These are phyloP conservation scores for Colletotrichum lindemuthianum DNA, from an alignment of 2,329 filamentous ascomycete species.

Conservation along the genomic window DNA sequence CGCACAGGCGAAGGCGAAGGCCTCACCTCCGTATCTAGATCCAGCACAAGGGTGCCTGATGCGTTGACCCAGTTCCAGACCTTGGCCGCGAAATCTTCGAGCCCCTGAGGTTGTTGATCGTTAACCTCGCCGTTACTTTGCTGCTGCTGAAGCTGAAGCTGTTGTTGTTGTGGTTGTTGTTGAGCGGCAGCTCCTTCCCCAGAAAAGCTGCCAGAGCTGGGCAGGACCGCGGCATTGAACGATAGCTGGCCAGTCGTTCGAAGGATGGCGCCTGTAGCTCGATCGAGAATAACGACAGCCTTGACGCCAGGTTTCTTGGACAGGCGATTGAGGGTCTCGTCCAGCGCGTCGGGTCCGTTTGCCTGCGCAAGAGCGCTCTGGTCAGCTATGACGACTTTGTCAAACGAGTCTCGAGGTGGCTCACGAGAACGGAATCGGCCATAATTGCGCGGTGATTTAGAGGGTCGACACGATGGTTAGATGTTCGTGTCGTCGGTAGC, in stretches of 20 bases:
- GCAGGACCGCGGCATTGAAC: slow-evolving; percentile 46
- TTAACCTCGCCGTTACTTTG: slow-evolving; percentile 53
- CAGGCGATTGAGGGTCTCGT: slow-evolving; percentile 73
- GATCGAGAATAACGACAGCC: slow-evolving; percentile 79
- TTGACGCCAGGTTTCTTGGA: slow-evolving; percentile 83
- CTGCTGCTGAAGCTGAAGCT: slow-evolving; percentile 33
- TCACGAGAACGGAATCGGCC: slow-evolving; percentile 37
- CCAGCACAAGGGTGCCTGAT: slow-evolving; percentile 75
- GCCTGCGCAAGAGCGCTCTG: slow-evolving; percentile 40
- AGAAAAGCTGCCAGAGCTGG: slow-evolving; percentile 50
- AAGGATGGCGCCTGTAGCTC: slow-evolving; percentile 76
- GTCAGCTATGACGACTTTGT: slow-evolving; percentile 35
- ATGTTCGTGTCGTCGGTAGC: not conserved
- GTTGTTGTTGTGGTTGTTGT: slow-evolving; percentile 40
- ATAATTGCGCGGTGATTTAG: slow-evolving; percentile 25
- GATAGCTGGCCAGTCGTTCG: slow-evolving; percentile 77
- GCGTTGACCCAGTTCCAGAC: slow-evolving; percentile 80
- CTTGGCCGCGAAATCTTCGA: slow-evolving; percentile 78
- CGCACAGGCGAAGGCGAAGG: not conserved
- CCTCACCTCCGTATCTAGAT: slow-evolving; percentile 75
- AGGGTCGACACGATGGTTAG: not conserved
- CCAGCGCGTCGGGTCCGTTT: slow-evolving; percentile 68
- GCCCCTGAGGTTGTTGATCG: slow-evolving; percentile 54
- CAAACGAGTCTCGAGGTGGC: slow-evolving; percentile 27
- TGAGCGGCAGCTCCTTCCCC: slow-evolving; percentile 50